Evolutionary conservation across 805 yeast species (phyloP), one percentile per base, ranked within the genome.

Genomic region (Clavispora vitiphila): DNA sequence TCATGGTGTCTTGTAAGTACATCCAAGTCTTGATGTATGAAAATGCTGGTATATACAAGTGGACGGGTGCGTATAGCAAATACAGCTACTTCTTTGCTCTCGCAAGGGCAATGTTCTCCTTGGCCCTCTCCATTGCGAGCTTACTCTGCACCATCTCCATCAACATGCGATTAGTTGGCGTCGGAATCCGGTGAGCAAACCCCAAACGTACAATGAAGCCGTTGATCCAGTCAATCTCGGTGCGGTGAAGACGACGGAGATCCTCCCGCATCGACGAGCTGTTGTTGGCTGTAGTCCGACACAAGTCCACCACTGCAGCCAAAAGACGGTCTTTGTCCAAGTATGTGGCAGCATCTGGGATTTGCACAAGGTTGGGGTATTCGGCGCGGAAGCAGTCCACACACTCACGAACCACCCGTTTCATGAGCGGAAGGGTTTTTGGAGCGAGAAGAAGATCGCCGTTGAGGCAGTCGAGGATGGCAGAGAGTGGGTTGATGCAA

Each of bases 161-260:
- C 44, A 76, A 63, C 39, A 48, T 43, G 23, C 55, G 54, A 56
- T 83, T 83, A 35, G 71, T 63, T 1, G 72, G 72, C 1, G 82
- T 74, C 1, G 64, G 51, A 1, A 69, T 36, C 1, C 71, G 67
- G 36, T 71, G 61, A 43, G 66, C 63, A 23, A 60, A 51, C 1
- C 86, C 95, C 39, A 80, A 62, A 6, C 55, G 57, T 1, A 76
- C 81, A 10, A 90, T 71, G 55, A 80, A 87, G 1, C 97, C 97
- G 57, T 90, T 93, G 44, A 91, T 81, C 57, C 76, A 84, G 46
- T 82, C 85, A 16, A 91, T 77, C 57, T 91, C 99, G 0, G 93
- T 86, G 12, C 69, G 72, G 50, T 77, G 73, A 44, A 75, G 63
- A 48, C 63, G 57, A 35, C 69, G 54, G 14, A 79, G 64, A 53